Evolutionary conservation across 2,329 filamentous ascomycete species (phyloP).

Genomic region (Kalmusia sp.): DNA sequence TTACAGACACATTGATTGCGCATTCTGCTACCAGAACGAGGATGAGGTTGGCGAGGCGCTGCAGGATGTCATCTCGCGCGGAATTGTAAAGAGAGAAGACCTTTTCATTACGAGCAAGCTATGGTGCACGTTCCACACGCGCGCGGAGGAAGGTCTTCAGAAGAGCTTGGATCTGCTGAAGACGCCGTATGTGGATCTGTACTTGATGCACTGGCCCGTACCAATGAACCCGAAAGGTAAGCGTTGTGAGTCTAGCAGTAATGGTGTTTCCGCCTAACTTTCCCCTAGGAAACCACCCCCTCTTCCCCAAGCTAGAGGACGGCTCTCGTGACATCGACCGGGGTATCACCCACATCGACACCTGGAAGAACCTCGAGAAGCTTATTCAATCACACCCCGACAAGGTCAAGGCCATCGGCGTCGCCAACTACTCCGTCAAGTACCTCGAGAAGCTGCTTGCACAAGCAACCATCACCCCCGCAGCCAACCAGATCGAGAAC

Average conservation of each 20-base stretch:
- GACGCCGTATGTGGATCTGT: slow-evolving; percentile 82
- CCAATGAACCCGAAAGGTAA: slow-evolving; percentile 78
- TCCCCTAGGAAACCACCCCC: slow-evolving; percentile 68
- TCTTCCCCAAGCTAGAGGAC: slow-evolving; percentile 77
- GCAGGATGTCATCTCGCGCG: slow-evolving; percentile 72
- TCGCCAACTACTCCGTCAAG: slow-evolving; percentile 58
- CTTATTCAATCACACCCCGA: slow-evolving; percentile 55
- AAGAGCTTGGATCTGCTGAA: slow-evolving; percentile 76
- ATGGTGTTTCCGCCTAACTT: too few relatives aligned
- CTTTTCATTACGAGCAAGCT: slow-evolving; percentile 87
- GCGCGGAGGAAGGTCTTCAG: slow-evolving; percentile 72
- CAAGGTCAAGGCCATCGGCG: slow-evolving; percentile 58
- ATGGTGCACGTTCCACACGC: slow-evolving; percentile 80
- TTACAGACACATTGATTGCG: slow-evolving; percentile 69
- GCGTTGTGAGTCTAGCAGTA: too few relatives aligned
- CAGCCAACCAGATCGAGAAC: slow-evolving; percentile 77
- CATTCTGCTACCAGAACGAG: slow-evolving; percentile 83
- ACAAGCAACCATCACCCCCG: slow-evolving; percentile 69
- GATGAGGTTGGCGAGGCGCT: slow-evolving; percentile 82
- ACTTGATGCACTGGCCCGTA: slow-evolving; percentile 83
- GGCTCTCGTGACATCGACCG: slow-evolving; percentile 76
- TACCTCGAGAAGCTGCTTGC: slow-evolving; percentile 59
- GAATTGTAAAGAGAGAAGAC: slow-evolving; percentile 75
- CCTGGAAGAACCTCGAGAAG: slow-evolving; percentile 79
- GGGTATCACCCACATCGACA: slow-evolving; percentile 74